Evolutionary conservation across 768 basidiomycete species (phyloP).

Genomic region (Boletus sensibilis): DNA sequence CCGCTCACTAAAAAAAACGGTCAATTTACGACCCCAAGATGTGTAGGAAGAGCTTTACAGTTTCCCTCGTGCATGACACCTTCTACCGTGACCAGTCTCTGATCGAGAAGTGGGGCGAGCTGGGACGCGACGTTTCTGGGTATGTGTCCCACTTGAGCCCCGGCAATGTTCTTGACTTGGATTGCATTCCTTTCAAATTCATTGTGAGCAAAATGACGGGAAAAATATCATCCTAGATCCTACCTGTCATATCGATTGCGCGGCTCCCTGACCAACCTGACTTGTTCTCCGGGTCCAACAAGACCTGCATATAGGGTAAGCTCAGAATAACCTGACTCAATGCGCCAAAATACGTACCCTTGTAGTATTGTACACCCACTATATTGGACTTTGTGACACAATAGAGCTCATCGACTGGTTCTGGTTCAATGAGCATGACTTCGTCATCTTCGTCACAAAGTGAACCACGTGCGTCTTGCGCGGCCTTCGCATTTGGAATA

Average conservation of each 20-base stretch:
- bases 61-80: slow-evolving; percentile 69
- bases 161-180: slow-evolving; percentile 75
- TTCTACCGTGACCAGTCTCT: slow-evolving; percentile 61
- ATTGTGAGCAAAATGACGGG: neutral
- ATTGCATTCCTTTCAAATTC: slow-evolving; percentile 60
- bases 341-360: slow-evolving; percentile 39
- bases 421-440: slow-evolving; percentile 42
- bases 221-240: neutral
- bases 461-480: neutral
- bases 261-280: slow-evolving; percentile 65
- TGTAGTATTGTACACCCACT: slow-evolving; percentile 85
- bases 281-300: slow-evolving; percentile 79
- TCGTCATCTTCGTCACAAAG: slow-evolving; percentile 45
- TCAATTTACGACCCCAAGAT: slow-evolving; percentile 1
- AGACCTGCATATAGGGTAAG: slow-evolving; percentile 48
- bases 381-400: slow-evolving; percentile 56
- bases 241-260: slow-evolving; percentile 67
- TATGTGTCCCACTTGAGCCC: slow-evolving; percentile 78
- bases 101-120: slow-evolving; percentile 73
- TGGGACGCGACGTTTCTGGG: slow-evolving; percentile 56
- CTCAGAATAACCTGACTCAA: neutral
- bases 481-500: slow-evolving; percentile 17
- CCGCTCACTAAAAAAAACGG: slow-evolving; percentile 37
- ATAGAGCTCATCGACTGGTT: slow-evolving; percentile 66
- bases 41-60: slow-evolving; percentile 35